Evolutionary conservation across 768 basidiomycete genomes (phyloP), one percentile per base, ranked within the genome.

Genomic region (Lentinula edodes): DNA sequence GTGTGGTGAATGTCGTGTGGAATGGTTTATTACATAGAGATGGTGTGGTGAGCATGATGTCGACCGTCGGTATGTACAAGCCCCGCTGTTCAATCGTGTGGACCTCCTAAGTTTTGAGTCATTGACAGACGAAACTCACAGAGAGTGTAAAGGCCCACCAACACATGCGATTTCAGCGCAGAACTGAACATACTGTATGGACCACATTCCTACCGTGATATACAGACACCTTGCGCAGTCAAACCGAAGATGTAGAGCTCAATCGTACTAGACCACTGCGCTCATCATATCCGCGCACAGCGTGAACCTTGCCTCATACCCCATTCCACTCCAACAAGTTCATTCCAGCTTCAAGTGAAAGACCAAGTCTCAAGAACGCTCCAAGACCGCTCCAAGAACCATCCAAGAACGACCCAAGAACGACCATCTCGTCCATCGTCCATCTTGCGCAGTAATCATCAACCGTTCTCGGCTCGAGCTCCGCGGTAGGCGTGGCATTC

Each of bases 401-500:
- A 23, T 3, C 23, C 23, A 23, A 4, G 28, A 28, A 28, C 3
- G 39, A 10, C 28, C 9, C 15, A 43, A 56, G 20, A 51, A 52
- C 51, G 65, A 53, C 50, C 32, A 32, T 76, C 48, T 60, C 89
- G 95, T 80, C 98, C 97, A 67, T 99, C 28, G 28, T 28, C 28
- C 97, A 0, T 94, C 86, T 67, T 99, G 97, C 8, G 96, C 89
- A 69, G 28, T 28, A 28, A 2, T 98, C 98, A 6, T 86, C 89
- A 65, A 93, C 90, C 0, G 93, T 95, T 61, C 95, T 93, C 0
- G 97, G 97, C 71, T 98, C 95, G 5, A 99, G 78, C 70, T 99
- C 97, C 5, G 97, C 97, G 0, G 97, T 98, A 6, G 97, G 97
- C 0, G 90, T 83, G 1, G 97, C 97, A 55, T 28, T 85, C 83